Conservation (phyloP, 164 flowering plant species). For the Chimonanthus salicifolius region DNA sequence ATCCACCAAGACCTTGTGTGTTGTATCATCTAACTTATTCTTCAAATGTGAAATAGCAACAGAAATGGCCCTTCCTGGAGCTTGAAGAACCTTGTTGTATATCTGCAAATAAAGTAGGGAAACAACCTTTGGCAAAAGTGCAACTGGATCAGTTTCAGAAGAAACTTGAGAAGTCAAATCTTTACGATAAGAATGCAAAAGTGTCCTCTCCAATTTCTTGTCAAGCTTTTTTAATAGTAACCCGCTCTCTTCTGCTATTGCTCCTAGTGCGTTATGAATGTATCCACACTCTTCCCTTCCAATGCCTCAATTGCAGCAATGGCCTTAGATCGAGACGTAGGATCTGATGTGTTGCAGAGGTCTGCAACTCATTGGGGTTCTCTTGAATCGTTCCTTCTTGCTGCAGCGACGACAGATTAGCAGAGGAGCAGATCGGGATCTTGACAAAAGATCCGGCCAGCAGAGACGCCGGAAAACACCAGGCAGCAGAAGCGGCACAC, state of each 20-base stretch:
- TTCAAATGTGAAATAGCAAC: conserved; percentile 66
- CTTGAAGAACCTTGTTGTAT: conserved; percentile 89
- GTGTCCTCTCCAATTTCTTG: conserved; percentile 87
- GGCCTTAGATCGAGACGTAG: conserved; percentile 30
- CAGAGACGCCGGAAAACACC: no score
- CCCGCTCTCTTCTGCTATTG: conserved; percentile 80
- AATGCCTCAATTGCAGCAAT: conserved; percentile 63
- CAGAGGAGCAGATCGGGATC: no score
- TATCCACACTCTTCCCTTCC: conserved; percentile 88
- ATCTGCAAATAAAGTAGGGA: conserved; percentile 84
- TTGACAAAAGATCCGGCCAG: no score
- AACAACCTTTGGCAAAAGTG: conserved; percentile 86
- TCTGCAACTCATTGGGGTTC: no score
- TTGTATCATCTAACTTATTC: conserved; percentile 76
- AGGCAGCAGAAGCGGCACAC: no score
- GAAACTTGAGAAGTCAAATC: conserved; percentile 80
- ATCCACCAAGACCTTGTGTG: conserved; percentile 59
- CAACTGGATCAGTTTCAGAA: conserved; percentile 73
- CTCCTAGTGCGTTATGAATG: conserved; percentile 60
- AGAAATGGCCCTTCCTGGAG: conserved; percentile 98
- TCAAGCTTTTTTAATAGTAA: conserved; percentile 70
- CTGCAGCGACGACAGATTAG: no score
- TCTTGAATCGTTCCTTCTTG: no score
- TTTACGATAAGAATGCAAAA: conserved; percentile 89
- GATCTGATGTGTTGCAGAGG: no score